Conservation (phyloP, 2,329 filamentous ascomycete genomes). For the Beauveria caledonica region DNA sequence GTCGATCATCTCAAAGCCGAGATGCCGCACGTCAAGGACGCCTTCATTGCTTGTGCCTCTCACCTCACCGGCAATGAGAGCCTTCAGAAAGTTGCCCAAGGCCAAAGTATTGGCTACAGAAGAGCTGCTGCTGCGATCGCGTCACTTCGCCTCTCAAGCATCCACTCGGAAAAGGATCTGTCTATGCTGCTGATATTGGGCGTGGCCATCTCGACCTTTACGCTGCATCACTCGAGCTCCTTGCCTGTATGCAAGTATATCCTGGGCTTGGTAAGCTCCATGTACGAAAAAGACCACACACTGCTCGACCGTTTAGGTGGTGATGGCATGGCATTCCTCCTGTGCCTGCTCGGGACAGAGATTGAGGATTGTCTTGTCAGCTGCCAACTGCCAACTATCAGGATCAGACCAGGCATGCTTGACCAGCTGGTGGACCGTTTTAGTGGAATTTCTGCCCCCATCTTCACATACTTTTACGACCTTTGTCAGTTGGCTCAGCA, state of each 20-base stretch:
- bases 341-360: constrained; percentile 12
- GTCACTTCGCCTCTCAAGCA: constrained; percentile 1
- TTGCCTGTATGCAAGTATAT: constrained; percentile 4
- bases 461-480: constrained; percentile 10
- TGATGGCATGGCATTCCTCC: constrained; percentile 6
- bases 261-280: not conserved
- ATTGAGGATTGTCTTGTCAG: constrained; percentile 8
- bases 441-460: constrained; percentile 10
- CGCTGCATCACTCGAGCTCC: constrained; percentile 6
- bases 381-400: constrained; percentile 5
- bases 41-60: constrained; percentile 11
- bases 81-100: constrained; percentile 6
- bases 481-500: constrained; percentile 6
- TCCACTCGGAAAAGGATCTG: not conserved
- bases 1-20: constrained; percentile 6
- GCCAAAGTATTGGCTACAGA: constrained; percentile 9
- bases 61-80: constrained; percentile 4
- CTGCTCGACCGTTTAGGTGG: not conserved
- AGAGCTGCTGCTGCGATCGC: constrained; percentile 11
- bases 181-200: constrained; percentile 9
- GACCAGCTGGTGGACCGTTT: constrained; percentile 8
- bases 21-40: constrained; percentile 8
- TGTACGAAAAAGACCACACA: not conserved
- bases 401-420: not conserved
- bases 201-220: constrained; percentile 10